Evolutionary conservation across 2,329 filamentous ascomycete genomes (phyloP).

Genomic region (Colletotrichum aenigma): DNA sequence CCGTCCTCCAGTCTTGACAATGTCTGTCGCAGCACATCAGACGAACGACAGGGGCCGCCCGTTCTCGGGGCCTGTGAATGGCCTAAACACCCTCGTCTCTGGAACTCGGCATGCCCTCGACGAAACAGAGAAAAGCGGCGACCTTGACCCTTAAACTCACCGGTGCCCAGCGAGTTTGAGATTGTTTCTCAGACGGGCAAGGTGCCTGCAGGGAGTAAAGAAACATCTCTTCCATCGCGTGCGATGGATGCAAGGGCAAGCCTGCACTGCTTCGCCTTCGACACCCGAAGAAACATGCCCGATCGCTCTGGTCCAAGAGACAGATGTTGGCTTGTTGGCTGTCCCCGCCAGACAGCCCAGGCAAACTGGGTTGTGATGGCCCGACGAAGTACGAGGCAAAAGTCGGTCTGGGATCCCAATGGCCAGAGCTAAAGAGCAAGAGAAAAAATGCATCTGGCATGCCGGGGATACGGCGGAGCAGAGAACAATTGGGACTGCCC

Average conservation of each 20-base stretch:
- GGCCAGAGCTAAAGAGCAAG: neutral
- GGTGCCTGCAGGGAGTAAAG: conserved; percentile 14
- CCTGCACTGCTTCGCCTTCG: neutral
- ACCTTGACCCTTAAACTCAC: neutral
- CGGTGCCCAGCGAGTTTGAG: neutral
- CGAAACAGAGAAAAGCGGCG: conserved; percentile 13
- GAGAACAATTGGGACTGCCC: neutral
- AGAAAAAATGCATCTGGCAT: neutral
- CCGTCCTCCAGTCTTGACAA: conserved; percentile 5
- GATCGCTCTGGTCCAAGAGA: neutral
- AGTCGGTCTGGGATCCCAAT: conserved; percentile 11
- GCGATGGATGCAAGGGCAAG: conserved; percentile 14
- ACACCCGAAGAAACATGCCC: neutral
- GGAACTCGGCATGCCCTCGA: conserved; percentile 8
- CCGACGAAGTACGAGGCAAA: conserved; percentile 1
- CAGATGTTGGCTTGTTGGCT: neutral
- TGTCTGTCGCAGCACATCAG: conserved; percentile 21
- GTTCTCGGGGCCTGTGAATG: conserved; percentile 15
- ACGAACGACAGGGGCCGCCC: conserved; percentile 17
- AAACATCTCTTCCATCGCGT: conserved; percentile 16
- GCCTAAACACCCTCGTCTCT: conserved; percentile 16
- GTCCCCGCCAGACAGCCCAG: neutral
- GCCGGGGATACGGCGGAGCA: neutral
- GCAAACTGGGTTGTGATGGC: neutral
- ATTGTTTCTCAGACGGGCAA: conserved; percentile 14